Conservation (phyloP, 306 rosid species). For the Cucumis cinereus region DNA sequence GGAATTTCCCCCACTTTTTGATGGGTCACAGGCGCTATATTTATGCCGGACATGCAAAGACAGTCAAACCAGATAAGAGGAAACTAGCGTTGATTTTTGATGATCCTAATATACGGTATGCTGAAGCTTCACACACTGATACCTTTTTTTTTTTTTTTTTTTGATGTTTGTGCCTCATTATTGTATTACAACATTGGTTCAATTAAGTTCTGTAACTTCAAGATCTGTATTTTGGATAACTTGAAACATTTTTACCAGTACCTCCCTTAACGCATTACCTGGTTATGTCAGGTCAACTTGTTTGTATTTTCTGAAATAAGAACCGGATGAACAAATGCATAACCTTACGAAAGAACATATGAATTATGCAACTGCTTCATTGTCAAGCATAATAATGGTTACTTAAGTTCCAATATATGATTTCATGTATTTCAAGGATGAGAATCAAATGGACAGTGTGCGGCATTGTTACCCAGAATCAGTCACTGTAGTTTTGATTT, state of each 20-base stretch:
- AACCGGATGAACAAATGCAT: not conserved
- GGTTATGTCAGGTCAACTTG: not conserved
- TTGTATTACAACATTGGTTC: not conserved
- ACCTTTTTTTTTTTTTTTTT: not conserved
- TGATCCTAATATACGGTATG: conserved; percentile 65
- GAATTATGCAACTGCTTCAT: not conserved
- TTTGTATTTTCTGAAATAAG: not conserved
- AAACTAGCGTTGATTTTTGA: conserved; percentile 61
- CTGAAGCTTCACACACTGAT: not conserved
- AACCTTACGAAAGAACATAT: not conserved
- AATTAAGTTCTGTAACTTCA: not conserved
- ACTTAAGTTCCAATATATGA: not conserved
- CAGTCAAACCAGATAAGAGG: conserved; percentile 89
- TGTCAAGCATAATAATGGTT: not conserved
- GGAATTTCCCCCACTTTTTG: conserved; percentile 96
- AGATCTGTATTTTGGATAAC: not conserved
- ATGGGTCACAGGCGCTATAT: conserved; percentile 86
- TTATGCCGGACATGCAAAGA: conserved; percentile 81
- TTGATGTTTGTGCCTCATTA: not conserved
- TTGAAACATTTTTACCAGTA: not conserved
- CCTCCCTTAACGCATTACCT: not conserved
- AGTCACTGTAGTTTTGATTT: not conserved
- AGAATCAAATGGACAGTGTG: not conserved
- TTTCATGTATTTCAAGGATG: not conserved
- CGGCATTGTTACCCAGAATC: not conserved